A percentile compares a stretch with the other conserved stretches of the same genome.
Conservation (phyloP, 106 monocot genomes). For the Posidonia australis region DNA sequence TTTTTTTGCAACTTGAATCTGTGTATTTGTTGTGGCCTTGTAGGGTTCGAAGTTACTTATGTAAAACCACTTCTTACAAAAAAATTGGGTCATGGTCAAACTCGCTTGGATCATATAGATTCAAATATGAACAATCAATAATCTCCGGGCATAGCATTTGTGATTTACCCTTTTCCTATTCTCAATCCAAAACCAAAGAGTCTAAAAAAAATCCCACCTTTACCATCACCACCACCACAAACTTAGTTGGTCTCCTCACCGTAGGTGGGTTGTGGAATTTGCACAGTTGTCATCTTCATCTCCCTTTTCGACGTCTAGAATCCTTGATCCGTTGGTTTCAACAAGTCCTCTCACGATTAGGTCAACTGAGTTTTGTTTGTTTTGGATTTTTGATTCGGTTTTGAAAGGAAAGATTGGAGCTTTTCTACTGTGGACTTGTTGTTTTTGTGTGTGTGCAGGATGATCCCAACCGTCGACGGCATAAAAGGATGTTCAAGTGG, state of each 20-base stretch:
- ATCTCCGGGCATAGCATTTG: too few relatives aligned
- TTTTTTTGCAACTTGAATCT: too few relatives aligned
- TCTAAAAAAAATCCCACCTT: too few relatives aligned
- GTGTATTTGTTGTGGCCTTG: too few relatives aligned
- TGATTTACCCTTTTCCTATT: too few relatives aligned
- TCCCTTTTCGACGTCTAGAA: constrained; percentile 27
- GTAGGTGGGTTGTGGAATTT: constrained; percentile 86
- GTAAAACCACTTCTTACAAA: too few relatives aligned
- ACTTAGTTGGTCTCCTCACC: background rate
- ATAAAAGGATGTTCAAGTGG: constrained; percentile 86
- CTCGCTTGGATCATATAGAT: too few relatives aligned
- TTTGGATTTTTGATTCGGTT: background rate
- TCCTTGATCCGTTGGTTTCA: constrained; percentile 86
- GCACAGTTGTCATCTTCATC: constrained; percentile 21
- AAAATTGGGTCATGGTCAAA: too few relatives aligned
- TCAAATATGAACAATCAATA: too few relatives aligned
- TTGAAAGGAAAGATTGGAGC: background rate
- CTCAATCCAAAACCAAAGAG: too few relatives aligned
- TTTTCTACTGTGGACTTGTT: background rate
- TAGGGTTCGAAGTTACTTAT: too few relatives aligned
- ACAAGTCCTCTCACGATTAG: constrained; percentile 46
- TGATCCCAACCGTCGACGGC: constrained; percentile 41
- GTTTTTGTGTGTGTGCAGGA: constrained; percentile 29
- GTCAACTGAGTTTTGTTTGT: constrained; percentile 7
- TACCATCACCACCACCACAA: too few relatives aligned